These are phyloP conservation scores for Pichia sporocuriosa DNA, from an alignment of 805 yeast species.

Conservation along the genomic window DNA sequence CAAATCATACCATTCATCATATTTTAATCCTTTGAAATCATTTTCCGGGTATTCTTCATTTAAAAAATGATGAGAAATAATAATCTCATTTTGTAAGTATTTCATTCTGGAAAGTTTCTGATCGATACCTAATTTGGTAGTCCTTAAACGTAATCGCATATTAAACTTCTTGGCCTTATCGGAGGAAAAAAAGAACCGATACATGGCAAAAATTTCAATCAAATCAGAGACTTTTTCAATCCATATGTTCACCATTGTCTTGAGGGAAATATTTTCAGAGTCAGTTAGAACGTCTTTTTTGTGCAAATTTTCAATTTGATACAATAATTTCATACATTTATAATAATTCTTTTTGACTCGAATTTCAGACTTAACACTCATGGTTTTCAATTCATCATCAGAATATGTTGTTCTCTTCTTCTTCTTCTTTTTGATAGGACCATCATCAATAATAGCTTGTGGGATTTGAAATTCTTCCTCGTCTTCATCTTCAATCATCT, in stretches of 20 bases:
- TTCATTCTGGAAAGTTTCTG: slow-evolving; percentile 66
- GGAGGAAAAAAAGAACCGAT: slow-evolving; percentile 69
- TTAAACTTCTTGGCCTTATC: slow-evolving; percentile 66
- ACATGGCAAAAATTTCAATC: slow-evolving; percentile 74
- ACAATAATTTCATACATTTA: slow-evolving; percentile 44
- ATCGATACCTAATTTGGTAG: slow-evolving; percentile 58
- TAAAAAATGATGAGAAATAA: slow-evolving; percentile 24
- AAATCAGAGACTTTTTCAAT: slow-evolving; percentile 74
- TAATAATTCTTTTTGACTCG: slow-evolving; percentile 40
- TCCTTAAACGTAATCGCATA: slow-evolving; percentile 60
- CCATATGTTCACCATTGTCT: slow-evolving; percentile 64
- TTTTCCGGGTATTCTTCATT: slow-evolving; percentile 37
- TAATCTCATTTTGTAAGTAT: slow-evolving; percentile 53
- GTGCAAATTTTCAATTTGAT: slow-evolving; percentile 30
- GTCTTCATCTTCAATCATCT: slow-evolving; percentile 9
- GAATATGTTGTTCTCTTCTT: slow-evolving; percentile 20
- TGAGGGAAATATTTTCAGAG: slow-evolving; percentile 27
- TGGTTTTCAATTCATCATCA: slow-evolving; percentile 23
- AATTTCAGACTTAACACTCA: slow-evolving; percentile 27
- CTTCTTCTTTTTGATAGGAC: slow-evolving; percentile 22
- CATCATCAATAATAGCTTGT: slow-evolving; percentile 30
- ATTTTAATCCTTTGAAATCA: slow-evolving; percentile 67
- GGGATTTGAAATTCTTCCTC: slow-evolving; percentile 19
- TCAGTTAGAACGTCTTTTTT: slow-evolving; percentile 20
- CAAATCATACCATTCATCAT: slow-evolving; percentile 78